Evolutionary conservation across 2,329 filamentous ascomycete genomes (phyloP), one percentile per base, ranked within the genome.

Genomic region (Raffaelea deltoideospora): DNA sequence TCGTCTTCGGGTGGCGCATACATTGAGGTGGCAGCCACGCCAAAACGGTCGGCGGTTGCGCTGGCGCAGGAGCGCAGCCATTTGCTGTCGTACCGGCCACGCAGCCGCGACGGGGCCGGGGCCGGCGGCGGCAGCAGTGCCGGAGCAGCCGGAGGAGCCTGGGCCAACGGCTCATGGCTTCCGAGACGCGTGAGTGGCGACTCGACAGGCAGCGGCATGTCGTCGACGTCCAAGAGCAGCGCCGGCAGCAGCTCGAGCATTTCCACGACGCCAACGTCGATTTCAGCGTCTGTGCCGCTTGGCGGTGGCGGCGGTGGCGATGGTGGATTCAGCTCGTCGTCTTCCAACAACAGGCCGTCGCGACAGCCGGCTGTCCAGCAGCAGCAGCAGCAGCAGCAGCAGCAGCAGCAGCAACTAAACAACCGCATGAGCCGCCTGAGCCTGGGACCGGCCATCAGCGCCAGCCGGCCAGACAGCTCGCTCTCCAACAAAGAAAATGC

Each of bases 11-110:
- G 35, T 13, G 19, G 59, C 7, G 58, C 67, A 0, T 67, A 60
- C 38, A 64, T 72, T 38, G 69, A 73, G 43, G 61, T 73, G 8
- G 66, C 68, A 3, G 58, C 67, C 1, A 53, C 53, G 10, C 51
- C 50, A 4, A 49, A 48, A 21, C 50, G 52, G 11, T 49, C 51
- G 5, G 48, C 47, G 2, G 41, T 51, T 7, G 44, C 48, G 3
- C 34, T 52, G 18, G 55, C 58, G 13, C 53, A 62, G 40, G 64
- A 68, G 45, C 57, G 62, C 9, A 47, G 56, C n/a, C n/a, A n/a
- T n/a, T 43, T 48, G 2, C 41, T 43, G 13, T 29, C 53, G 10
- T 56, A 50, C 40, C 52, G 53, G 13, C 53, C 53, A 2, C 49
- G 53, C 4, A 54, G 52, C 41, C 43, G 52, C 10, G 53, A 55